Evolutionary conservation across 2,329 filamentous ascomycete genomes (phyloP).

Genomic region (Parafenestella ontariensis): DNA sequence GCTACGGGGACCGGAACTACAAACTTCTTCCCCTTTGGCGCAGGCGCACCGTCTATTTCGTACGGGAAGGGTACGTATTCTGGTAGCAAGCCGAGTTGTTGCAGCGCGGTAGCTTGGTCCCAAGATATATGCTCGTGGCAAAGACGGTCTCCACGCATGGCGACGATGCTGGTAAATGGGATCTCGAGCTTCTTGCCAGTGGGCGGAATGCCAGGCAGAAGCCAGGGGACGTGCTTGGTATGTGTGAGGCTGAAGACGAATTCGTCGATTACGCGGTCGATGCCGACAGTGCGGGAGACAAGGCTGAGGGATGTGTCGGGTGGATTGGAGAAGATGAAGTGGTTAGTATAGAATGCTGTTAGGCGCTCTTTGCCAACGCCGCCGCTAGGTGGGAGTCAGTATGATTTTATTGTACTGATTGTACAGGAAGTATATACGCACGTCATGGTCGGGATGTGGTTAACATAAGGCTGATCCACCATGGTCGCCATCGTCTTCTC

Average conservation of each 20-base stretch:
- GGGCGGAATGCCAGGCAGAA: constrained; percentile 45
- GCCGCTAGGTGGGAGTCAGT: constrained; percentile 49
- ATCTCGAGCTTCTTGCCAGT: constrained; percentile 56
- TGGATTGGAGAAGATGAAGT: constrained; percentile 79
- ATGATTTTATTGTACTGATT: no score
- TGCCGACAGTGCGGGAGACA: constrained; percentile 73
- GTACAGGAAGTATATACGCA: constrained; percentile 13
- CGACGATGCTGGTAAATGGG: constrained; percentile 70
- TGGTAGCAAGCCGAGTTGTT: constrained; percentile 68
- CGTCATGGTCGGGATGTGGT: constrained; percentile 73
- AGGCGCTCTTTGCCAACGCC: constrained; percentile 71
- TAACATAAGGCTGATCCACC: constrained; percentile 80
- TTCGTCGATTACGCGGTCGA: constrained; percentile 66
- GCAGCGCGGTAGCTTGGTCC: constrained; percentile 70
- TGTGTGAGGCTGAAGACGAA: constrained; percentile 47
- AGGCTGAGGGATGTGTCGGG: constrained; percentile 71
- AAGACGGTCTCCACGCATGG: constrained; percentile 70
- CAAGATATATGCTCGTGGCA: constrained; percentile 76
- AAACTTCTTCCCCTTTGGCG: constrained; percentile 52
- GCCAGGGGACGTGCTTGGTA: constrained; percentile 42
- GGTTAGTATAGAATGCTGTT: constrained; percentile 72
- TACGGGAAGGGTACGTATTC: constrained; percentile 69
- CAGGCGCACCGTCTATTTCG: constrained; percentile 36
- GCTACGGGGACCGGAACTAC: constrained; percentile 69
- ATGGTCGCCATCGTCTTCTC: constrained; percentile 81